Evolutionary conservation across 2,329 filamentous ascomycete species (phyloP), one percentile per base, ranked within the genome.

Genomic region (Aureobasidium subglaciale): DNA sequence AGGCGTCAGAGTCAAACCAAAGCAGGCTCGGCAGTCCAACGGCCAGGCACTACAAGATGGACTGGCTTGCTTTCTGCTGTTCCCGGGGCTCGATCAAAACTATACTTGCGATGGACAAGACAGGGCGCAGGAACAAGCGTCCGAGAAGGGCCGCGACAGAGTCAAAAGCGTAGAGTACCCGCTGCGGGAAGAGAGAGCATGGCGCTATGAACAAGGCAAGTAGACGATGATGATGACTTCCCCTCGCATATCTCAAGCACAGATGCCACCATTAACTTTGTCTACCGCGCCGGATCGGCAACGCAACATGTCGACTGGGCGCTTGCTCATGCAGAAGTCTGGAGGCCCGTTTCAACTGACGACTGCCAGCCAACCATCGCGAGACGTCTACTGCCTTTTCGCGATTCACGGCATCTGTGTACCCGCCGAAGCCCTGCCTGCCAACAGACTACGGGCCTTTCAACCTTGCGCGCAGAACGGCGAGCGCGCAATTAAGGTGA

Each of bases 1-100:
- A 54, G 27, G 37, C 30, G 27, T 45, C 42, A 45, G 27, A 45
- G 32, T 45, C 40, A 43, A 25, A 43, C 40, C 40, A 43, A 43
- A 25, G 40, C 29, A 43, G 18, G 27, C 46, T 50, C 46, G 46
- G 46, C 34, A 38, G 27, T 11, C 46, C 22, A 52, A 52, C 48
- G 48, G 48, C 15, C 46, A 50, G 24, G 40, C 40, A 43, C 16
- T n/a, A n/a, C n/a, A n/a, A n/a, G n/a, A n/a, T n/a, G n/a, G 6
- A 41, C 37, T 41, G 34, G 32, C 32, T 10, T 15, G 11, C 32
- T 35, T 35, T 32, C 32, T 50, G 34, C 46, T 50, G 32, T 35
- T 48, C 34, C 46, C 24, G 46, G 46, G 32, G 46, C 45, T 49
- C 45, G 45, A 49, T 49, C 45, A 48, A 34, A 48, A 48, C 43